Percentiles rank a stretch among this genome's conserved stretches.
These are phyloP conservation scores for Penicillium malachiteum DNA, from an alignment of 495 filamentous ascomycete genomes.

Conservation along the genomic window DNA sequence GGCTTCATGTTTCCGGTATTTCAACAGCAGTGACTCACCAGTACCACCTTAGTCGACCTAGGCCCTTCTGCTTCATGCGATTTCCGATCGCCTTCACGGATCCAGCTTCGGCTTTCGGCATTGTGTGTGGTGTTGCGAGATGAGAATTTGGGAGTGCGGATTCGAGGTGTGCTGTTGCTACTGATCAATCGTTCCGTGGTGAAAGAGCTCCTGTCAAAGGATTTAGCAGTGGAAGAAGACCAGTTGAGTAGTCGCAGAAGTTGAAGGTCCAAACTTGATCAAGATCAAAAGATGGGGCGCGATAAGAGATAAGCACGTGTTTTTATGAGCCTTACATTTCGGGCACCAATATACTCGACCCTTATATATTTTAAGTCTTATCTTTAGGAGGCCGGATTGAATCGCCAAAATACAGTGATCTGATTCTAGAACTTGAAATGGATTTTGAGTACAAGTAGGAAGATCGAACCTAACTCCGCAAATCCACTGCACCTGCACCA, in stretches of 20 bases:
- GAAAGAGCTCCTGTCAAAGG: too few species aligned
- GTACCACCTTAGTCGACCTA: conserved; percentile 57
- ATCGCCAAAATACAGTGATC: too few species aligned
- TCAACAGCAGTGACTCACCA: conserved; percentile 35
- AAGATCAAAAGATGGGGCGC: conserved; percentile 6
- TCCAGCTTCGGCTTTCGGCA: conserved; percentile 91
- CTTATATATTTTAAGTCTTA: too few species aligned
- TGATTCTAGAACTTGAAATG: neutral
- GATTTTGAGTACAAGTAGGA: neutral
- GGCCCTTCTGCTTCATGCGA: conserved; percentile 65
- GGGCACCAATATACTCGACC: too few species aligned
- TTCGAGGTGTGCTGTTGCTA: too few species aligned
- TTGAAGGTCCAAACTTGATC: neutral
- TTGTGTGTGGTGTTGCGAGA: conserved; percentile 42
- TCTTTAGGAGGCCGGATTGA: too few species aligned
- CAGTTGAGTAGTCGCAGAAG: neutral
- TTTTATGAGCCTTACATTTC: neutral
- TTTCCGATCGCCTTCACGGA: conserved; percentile 83
- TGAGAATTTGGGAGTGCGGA: neutral
- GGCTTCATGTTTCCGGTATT: too few species aligned
- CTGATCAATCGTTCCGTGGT: too few species aligned
- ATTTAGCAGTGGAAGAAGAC: neutral
- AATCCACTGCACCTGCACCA: neutral
- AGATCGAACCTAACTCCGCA: neutral
- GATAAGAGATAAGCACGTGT: conserved; percentile 4